Evolutionary conservation across 2,329 filamentous ascomycete genomes (phyloP), one percentile per base, ranked within the genome.

Genomic region (Alternaria sp.): DNA sequence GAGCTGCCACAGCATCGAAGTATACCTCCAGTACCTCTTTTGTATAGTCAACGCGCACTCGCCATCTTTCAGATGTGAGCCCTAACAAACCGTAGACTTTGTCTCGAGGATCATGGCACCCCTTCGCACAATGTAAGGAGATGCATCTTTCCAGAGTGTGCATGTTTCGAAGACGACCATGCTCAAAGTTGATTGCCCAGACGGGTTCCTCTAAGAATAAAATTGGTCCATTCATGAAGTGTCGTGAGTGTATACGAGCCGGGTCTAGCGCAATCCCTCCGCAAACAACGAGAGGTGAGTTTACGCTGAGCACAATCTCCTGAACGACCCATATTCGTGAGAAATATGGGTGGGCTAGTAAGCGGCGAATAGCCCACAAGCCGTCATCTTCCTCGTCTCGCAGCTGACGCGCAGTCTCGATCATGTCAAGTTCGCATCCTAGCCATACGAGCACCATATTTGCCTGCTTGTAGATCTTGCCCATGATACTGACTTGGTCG

Each of bases 71-170:
- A 21, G 50, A 5, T 23, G 30, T 54, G 2, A 54, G 9, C 6
- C 50, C 50, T 4, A 54, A 30, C n/a, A 54, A 30, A 0, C 50
- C 50, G 12, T 54, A 41, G 4, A 54, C 11, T 14, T 41, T 54
- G 14, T 41, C 30, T 7, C 30, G 30, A 14, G 30, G 28, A 30
- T 54, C 50, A 14, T 54, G 50, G 5, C 50, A 41, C 0, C 41
- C 0, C 8, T 6, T 25, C 18, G 5, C 3, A 15, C 26, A 53
- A 9, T 53, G 9, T 10, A 0, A 8, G 0, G 0, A 0, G 23
- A 49, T 49, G 6, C 23, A 49, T 0, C 3, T 1, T 15, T 25
- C 0, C 7, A 49, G 25, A 25, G 25, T n/a, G n/a, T n/a, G n/a
- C n/a, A n/a, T n/a, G n/a, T n/a, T n/a, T n/a, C n/a, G n/a, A n/a